Conservation (phyloP, 2,329 filamentous ascomycete species). For the Sporothrix pallida region DNA sequence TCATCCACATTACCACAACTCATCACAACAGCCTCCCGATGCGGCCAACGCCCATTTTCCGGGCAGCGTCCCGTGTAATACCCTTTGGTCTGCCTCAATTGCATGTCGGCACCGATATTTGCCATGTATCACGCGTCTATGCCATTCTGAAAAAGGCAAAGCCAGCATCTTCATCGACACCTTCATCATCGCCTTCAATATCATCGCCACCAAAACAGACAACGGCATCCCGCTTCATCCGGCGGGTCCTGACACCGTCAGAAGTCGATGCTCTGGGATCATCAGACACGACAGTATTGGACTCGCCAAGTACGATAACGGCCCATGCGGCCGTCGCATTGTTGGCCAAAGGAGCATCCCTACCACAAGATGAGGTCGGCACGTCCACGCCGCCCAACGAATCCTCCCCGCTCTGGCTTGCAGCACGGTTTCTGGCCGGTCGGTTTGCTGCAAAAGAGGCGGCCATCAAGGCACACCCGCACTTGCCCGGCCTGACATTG, state of each 20-base stretch:
- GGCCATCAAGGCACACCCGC: slow-evolving; percentile 71
- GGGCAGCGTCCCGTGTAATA: background rate
- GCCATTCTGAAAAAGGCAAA: slow-evolving; percentile 54
- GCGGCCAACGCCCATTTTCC: background rate
- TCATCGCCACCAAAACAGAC: slow-evolving; percentile 40
- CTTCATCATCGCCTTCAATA: background rate
- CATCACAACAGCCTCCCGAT: background rate
- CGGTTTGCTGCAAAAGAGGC: slow-evolving; percentile 76
- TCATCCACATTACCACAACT: background rate
- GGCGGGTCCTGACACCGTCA: slow-evolving; percentile 53
- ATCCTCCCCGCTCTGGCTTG: slow-evolving; percentile 45
- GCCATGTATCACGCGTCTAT: slow-evolving; percentile 69
- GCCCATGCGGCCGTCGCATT: slow-evolving; percentile 27
- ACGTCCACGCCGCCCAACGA: no score
- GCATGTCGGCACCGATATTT: slow-evolving; percentile 79
- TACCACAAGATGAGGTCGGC: background rate
- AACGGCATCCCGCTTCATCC: slow-evolving; percentile 53
- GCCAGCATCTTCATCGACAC: background rate
- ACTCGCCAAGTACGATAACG: background rate
- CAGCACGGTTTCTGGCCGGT: slow-evolving; percentile 52
- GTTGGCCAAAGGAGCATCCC: slow-evolving; percentile 18
- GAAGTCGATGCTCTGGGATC: slow-evolving; percentile 42
- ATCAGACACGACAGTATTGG: background rate
- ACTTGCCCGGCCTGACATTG: slow-evolving; percentile 60
- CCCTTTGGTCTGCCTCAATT: slow-evolving; percentile 67